Evolutionary conservation across 495 filamentous ascomycete genomes (phyloP).

Genomic region (Neurospora tetraspora): DNA sequence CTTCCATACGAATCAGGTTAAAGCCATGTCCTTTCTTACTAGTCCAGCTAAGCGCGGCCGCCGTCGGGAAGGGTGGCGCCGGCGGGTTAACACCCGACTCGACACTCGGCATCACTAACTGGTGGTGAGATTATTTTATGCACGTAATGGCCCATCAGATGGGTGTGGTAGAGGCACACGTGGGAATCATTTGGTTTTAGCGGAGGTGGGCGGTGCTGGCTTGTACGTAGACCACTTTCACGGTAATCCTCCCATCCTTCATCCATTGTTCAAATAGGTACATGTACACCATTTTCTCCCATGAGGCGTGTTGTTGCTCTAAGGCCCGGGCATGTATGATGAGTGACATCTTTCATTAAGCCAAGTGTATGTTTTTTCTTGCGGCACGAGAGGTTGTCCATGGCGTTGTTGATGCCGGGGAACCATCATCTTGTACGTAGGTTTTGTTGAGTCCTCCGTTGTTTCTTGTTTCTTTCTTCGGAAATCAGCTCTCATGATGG

Average conservation of each 20-base stretch:
- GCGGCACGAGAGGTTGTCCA: too few species aligned
- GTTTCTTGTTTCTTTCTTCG: background rate
- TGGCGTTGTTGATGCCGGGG: background rate
- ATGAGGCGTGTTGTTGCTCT: too few species aligned
- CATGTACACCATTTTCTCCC: too few species aligned
- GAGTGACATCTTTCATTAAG: too few species aligned
- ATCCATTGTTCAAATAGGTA: background rate
- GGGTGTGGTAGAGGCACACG: background rate
- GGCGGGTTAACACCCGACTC: background rate
- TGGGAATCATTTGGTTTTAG: background rate
- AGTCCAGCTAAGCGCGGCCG: background rate
- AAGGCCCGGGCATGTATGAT: too few species aligned
- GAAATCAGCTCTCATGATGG: background rate
- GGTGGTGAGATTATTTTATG: background rate
- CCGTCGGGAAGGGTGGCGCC: background rate
- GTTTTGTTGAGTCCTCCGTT: background rate
- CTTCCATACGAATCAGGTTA: background rate
- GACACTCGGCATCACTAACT: background rate
- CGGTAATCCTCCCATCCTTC: background rate
- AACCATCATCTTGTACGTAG: background rate
- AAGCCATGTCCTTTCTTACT: background rate
- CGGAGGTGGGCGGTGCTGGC: background rate
- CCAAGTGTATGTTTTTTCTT: too few species aligned
- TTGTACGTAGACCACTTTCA: background rate
- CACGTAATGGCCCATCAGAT: background rate